phyloP scores from a whole-genome alignment of 495 filamentous ascomycete genomes.

The Penicillium salamii region DNA sequence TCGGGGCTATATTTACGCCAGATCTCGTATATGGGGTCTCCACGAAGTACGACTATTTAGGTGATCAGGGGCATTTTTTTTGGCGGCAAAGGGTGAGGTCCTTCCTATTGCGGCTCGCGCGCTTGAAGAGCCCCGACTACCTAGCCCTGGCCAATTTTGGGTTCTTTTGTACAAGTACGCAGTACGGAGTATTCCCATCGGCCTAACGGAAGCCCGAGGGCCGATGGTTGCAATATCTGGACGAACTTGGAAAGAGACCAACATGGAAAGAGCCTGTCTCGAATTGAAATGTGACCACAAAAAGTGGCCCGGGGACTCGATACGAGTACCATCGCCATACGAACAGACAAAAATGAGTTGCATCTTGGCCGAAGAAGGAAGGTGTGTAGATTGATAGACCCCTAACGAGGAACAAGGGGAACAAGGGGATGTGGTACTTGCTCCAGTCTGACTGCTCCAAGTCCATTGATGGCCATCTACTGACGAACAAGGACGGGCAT shows the following conservation, averaged over 20 bases:
- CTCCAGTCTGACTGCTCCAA: no score
- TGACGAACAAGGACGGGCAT: slow-evolving; percentile 48
- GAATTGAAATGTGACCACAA: no score
- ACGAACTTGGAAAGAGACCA: slow-evolving; percentile 2
- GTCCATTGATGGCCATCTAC: neutral
- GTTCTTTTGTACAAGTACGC: no score
- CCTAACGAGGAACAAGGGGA: no score
- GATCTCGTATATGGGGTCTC: no score
- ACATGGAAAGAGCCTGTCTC: no score
- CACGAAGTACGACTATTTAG: neutral
- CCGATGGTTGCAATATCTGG: neutral
- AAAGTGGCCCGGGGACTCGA: no score
- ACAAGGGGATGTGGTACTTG: neutral
- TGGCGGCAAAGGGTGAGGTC: neutral
- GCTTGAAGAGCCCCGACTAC: neutral
- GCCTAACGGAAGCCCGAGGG: neutral
- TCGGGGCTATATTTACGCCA: neutral
- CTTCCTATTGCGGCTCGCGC: neutral
- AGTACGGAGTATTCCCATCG: no score
- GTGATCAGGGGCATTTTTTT: neutral
- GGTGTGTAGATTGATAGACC: neutral
- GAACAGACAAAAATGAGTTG: neutral
- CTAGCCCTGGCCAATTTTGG: neutral
- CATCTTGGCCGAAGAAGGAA: neutral
- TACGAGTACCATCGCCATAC: neutral